These are phyloP conservation scores for Phytophthora lateralis DNA, from an alignment of 352 stramenopile species.

Conservation along the genomic window DNA sequence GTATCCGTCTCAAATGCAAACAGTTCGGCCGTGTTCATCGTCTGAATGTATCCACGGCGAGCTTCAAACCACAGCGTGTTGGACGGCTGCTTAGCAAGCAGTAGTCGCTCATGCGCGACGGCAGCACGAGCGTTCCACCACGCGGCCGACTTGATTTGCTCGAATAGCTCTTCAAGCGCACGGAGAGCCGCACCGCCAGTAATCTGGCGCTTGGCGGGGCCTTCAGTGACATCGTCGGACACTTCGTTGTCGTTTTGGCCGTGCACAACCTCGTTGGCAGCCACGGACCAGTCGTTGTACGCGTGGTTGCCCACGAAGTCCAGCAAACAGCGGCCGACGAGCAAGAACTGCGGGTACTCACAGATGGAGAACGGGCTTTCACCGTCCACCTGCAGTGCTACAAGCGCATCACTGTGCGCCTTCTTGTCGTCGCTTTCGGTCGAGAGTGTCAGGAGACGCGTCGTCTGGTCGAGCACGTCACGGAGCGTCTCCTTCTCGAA, in stretches of 20 bases:
- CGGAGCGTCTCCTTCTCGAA: slow-evolving; percentile 56
- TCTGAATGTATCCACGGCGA: slow-evolving; percentile 60
- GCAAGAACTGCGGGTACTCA: slow-evolving; percentile 73
- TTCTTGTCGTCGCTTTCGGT: slow-evolving; percentile 44
- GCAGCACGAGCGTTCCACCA: slow-evolving; percentile 84
- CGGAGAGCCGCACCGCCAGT: slow-evolving; percentile 34
- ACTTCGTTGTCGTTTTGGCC: slow-evolving; percentile 48
- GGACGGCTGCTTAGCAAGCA: slow-evolving; percentile 64
- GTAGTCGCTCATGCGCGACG: slow-evolving; percentile 70
- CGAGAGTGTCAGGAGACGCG: slow-evolving; percentile 37
- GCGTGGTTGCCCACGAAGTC: slow-evolving; percentile 64
- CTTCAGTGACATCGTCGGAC: slow-evolving; percentile 43
- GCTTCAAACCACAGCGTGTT: slow-evolving; percentile 85
- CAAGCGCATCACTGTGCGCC: slow-evolving; percentile 59
- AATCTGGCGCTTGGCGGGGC: slow-evolving; percentile 32
- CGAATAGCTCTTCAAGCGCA: slow-evolving; percentile 35
- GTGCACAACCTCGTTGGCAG: slow-evolving; percentile 41
- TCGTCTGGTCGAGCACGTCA: slow-evolving; percentile 51
- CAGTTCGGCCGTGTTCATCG: slow-evolving; percentile 39
- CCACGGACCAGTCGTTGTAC: slow-evolving; percentile 69
- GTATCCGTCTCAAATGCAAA: slow-evolving; percentile 47
- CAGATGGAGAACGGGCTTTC: slow-evolving; percentile 84
- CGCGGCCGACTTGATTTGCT: slow-evolving; percentile 46
- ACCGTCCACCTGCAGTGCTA: slow-evolving; percentile 77
- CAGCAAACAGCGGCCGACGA: slow-evolving; percentile 67